A percentile compares a stretch with the other conserved stretches of the same genome.
phyloP scores from a whole-genome alignment of 257 asterid species.

The Solanum chiquidenum region DNA sequence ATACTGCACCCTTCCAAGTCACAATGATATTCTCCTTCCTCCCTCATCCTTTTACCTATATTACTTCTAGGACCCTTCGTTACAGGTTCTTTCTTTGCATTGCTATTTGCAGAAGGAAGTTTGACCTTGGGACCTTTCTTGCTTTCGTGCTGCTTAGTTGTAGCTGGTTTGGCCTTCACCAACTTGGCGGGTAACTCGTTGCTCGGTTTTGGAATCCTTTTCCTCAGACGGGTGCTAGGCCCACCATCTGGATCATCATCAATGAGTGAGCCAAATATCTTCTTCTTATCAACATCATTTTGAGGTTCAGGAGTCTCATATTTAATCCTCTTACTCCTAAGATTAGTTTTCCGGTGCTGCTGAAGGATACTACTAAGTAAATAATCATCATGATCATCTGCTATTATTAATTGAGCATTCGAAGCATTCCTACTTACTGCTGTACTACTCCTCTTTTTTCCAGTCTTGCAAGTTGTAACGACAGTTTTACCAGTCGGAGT shows the following conservation, averaged over 20 bases:
- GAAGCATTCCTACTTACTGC: conserved; percentile 20
- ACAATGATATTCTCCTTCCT: conserved; percentile 54
- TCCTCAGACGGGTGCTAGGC: conserved; percentile 83
- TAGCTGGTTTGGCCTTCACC: conserved; percentile 21
- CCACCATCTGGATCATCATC: conserved; percentile 66
- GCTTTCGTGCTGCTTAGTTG: conserved; percentile 33
- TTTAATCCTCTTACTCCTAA: conserved; percentile 24
- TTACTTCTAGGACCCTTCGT: background rate
- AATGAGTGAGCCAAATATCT: conserved; percentile 7
- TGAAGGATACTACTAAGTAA: conserved; percentile 17
- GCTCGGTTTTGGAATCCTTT: conserved; percentile 37
- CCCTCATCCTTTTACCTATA: conserved; percentile 24
- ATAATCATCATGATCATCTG: conserved; percentile 15
- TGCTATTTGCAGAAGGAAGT: conserved; percentile 5
- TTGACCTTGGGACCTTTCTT: conserved; percentile 16
- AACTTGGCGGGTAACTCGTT: conserved; percentile 24
- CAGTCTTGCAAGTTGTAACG: conserved; percentile 16
- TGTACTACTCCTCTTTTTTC: conserved; percentile 36
- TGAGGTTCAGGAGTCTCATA: conserved; percentile 27
- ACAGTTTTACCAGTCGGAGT: conserved; percentile 17
- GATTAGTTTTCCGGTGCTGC: conserved; percentile 35
- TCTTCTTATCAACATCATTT: conserved; percentile 20
- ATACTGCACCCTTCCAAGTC: conserved; percentile 85
- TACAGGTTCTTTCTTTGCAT: background rate
- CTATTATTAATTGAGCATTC: conserved; percentile 21